phyloP scores from a whole-genome alignment of 768 basidiomycete species.

The Mycena amicta region DNA sequence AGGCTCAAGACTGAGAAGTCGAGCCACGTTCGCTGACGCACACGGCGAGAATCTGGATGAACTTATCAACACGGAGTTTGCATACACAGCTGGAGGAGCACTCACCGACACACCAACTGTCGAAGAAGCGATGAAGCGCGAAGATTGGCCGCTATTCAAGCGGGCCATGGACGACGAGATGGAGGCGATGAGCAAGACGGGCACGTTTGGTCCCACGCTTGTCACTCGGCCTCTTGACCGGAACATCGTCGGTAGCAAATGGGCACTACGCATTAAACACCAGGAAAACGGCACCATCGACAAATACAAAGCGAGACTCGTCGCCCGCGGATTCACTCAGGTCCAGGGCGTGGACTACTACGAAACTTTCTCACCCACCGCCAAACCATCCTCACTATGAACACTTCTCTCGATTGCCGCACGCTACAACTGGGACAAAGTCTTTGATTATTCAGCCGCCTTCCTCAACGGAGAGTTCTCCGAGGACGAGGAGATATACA shows the following conservation, averaged over 20 bases:
- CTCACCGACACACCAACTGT: background rate
- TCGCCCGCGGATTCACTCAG: background rate
- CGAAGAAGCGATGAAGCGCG: conserved; percentile 2
- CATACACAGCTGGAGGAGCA: background rate
- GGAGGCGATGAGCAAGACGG: conserved; percentile 4
- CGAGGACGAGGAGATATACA: conserved; percentile 22
- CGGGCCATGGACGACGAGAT: conserved; percentile 1
- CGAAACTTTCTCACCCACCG: conserved; percentile 15
- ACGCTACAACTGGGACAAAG: conserved; percentile 18
- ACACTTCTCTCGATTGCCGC: conserved; percentile 10
- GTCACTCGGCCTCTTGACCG: conserved; percentile 21
- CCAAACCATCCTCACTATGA: conserved; percentile 19
- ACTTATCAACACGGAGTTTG: background rate
- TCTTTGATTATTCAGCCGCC: conserved; percentile 16
- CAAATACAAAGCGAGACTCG: conserved; percentile 30
- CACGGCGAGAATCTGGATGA: background rate
- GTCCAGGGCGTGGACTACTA: conserved; percentile 31
- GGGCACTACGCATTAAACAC: conserved; percentile 37
- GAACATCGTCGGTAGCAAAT: conserved; percentile 25
- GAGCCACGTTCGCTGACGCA: background rate
- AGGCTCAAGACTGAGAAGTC: background rate
- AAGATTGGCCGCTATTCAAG: conserved; percentile 8
- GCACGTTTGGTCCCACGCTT: no score
- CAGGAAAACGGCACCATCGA: conserved; percentile 33
- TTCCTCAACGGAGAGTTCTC: conserved; percentile 19